phyloP scores from a whole-genome alignment of 2,329 filamentous ascomycete genomes.

The Diplodia intermedia region DNA sequence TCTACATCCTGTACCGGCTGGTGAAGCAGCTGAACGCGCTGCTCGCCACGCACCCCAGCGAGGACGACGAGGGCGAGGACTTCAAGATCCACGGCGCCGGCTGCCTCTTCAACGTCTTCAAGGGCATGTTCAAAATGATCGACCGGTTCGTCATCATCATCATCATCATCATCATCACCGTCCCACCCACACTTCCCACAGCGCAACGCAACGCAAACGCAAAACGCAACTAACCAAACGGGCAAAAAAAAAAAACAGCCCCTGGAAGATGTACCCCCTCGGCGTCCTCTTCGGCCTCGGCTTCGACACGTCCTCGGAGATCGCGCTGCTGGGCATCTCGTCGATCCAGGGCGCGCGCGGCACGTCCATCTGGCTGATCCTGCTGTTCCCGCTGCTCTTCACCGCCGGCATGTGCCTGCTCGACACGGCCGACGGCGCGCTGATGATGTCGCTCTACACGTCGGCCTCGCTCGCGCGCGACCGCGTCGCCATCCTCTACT shows the following conservation, averaged over 20 bases:
- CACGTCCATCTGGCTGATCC: constrained; percentile 90
- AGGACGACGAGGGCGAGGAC: constrained; percentile 53
- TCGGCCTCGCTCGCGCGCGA: constrained; percentile 79
- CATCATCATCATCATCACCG: background rate
- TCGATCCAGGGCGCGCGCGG: constrained; percentile 85
- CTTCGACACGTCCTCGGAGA: constrained; percentile 94
- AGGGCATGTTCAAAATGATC: constrained; percentile 76
- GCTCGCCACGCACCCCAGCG: constrained; percentile 54
- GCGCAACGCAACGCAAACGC: background rate
- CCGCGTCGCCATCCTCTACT: constrained; percentile 89
- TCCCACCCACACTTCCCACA: background rate
- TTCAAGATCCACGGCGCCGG: constrained; percentile 79
- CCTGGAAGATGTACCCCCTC: constrained; percentile 96
- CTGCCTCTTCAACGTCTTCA: constrained; percentile 73
- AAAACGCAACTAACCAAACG: background rate
- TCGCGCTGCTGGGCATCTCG: constrained; percentile 88
- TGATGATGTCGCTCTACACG: constrained; percentile 95
- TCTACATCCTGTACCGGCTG: constrained; percentile 82
- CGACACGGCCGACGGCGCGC: constrained; percentile 88
- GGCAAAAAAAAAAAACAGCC: constrained; percentile 47
- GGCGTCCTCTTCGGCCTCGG: constrained; percentile 87
- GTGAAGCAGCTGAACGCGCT: constrained; percentile 71
- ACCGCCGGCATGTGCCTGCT: constrained; percentile 95
- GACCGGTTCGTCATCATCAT: constrained; percentile 51
- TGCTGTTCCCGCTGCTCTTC: constrained; percentile 90